phyloP scores from a whole-genome alignment of 352 stramenopile species.

The Globisporangium sylvaticum region DNA sequence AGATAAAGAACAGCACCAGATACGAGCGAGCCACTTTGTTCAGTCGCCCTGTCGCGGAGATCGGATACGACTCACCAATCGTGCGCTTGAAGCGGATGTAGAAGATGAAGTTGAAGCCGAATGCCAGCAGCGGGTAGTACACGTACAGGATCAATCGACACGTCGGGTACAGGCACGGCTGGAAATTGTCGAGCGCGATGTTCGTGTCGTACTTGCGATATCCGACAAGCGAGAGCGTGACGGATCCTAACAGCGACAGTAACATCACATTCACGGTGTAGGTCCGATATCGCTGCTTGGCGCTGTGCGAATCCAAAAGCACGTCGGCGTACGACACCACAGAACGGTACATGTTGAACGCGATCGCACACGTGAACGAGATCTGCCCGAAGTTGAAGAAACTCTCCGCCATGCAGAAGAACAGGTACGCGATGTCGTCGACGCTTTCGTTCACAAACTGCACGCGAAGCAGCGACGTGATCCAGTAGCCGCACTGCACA shows the following conservation, averaged over 20 bases:
- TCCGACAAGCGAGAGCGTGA: slow-evolving; percentile 58
- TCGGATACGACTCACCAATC: slow-evolving; percentile 67
- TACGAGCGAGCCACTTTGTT: slow-evolving; percentile 74
- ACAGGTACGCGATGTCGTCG: slow-evolving; percentile 44
- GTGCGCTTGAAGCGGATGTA: slow-evolving; percentile 75
- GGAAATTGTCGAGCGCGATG: slow-evolving; percentile 31
- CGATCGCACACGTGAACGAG: slow-evolving; percentile 73
- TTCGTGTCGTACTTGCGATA: slow-evolving; percentile 37
- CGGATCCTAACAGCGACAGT: slow-evolving; percentile 48
- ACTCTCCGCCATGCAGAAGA: slow-evolving; percentile 69
- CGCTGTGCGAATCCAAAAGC: slow-evolving; percentile 60
- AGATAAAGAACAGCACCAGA: slow-evolving; percentile 66
- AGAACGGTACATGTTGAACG: slow-evolving; percentile 78
- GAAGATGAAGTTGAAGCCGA: slow-evolving; percentile 75
- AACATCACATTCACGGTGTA: slow-evolving; percentile 72
- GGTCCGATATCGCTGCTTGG: slow-evolving; percentile 47
- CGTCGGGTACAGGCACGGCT: slow-evolving; percentile 62
- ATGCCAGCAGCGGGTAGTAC: slow-evolving; percentile 69
- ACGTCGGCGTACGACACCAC: slow-evolving; percentile 76
- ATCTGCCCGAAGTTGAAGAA: slow-evolving; percentile 81
- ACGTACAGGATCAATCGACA: slow-evolving; percentile 73
- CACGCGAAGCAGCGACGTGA: slow-evolving; percentile 58
- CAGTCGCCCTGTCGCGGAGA: slow-evolving; percentile 54
- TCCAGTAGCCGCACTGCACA: slow-evolving; percentile 71
- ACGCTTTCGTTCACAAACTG: slow-evolving; percentile 42